Conservation (phyloP, 371 early-diverging fungal species). For the Fennellomyces sp. region DNA sequence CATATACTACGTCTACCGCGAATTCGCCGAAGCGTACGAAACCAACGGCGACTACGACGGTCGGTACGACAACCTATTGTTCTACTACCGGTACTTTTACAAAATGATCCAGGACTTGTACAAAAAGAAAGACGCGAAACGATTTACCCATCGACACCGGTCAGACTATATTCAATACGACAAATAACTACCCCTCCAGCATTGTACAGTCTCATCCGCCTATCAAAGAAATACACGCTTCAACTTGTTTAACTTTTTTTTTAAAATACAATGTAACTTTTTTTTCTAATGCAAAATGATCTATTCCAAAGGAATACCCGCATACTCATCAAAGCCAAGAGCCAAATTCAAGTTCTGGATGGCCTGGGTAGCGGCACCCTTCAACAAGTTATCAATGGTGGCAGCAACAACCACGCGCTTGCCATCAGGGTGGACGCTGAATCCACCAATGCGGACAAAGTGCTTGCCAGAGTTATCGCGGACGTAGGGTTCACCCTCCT, state of each 20-base stretch:
- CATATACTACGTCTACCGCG: constrained; percentile 87
- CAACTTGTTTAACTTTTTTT: no score
- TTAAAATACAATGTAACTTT: no score
- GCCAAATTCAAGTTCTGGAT: constrained; percentile 87
- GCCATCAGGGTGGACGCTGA: constrained; percentile 80
- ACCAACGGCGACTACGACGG: constrained; percentile 40
- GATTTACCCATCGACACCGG: constrained; percentile 38
- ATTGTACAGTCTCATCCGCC: no score
- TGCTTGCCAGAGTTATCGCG: constrained; percentile 87
- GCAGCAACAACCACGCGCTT: constrained; percentile 87
- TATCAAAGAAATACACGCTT: no score
- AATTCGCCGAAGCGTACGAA: constrained; percentile 55
- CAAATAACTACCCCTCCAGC: no score
- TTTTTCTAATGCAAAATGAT: constrained; percentile 6
- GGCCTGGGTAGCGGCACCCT: constrained; percentile 97
- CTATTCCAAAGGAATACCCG: constrained; percentile 74
- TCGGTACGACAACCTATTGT: constrained; percentile 84
- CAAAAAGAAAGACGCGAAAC: constrained; percentile 27
- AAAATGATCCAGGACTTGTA: constrained; percentile 84
- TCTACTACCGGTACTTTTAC: constrained; percentile 88
- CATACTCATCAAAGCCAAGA: constrained; percentile 79
- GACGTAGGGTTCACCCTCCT: constrained; percentile 80
- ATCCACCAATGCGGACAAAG: constrained; percentile 89
- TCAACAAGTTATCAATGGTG: constrained; percentile 94
- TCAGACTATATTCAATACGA: constrained; percentile 30